Base-by-base conservation (phyloP, 1,139 yeast genomes). In the Pichia sp. region DNA sequence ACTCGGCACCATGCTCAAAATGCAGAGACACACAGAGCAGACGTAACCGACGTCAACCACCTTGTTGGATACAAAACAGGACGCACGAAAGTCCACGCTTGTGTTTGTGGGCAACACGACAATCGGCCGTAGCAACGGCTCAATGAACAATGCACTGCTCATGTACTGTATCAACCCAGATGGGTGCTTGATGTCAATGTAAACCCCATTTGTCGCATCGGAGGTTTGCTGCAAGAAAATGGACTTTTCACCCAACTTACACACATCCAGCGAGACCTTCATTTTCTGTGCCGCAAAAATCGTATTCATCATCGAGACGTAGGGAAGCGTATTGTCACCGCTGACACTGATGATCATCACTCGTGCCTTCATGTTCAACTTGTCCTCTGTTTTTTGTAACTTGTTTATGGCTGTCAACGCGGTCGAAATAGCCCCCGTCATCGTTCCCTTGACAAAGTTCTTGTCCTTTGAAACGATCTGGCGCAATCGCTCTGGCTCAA, bases 271-370 rank as follows among this genome's bases (percentile, higher is more conserved):
- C 2, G 97, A 88, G 11, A 93, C 83, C 64, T 85, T 85, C 85
- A 88, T 81, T 70, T 90, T 90, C 63, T 93, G 97, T 0, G 99
- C 97, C 0, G 98, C 95, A 72, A 95, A 95, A 46, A 93, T 92
- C 61, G 95, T 80, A 70, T 95, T 95, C 99, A 95, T 95, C 49
- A 90, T 84, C 4, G 98, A 89, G 45, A 93, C 89, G 69, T 95
- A 95, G 57, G 89, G 89, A 53, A 90, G 75, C 23, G 90, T 83
- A 55, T 84, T 83, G 62, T 90, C 95, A 59, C 85, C 90, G 59
- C 86, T 84, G 19, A 87, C 85, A 54, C 89, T 85, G 2, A 93
- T 76, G 6, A 90, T 80, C 60, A 95, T 70, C 10, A 93, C 77
- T 52, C 97, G 73, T 0, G 96, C 81, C 61, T 84, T 84, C 70